Base-by-base conservation (phyloP, 768 basidiomycete genomes). In the Lentinula guzmanii region DNA sequence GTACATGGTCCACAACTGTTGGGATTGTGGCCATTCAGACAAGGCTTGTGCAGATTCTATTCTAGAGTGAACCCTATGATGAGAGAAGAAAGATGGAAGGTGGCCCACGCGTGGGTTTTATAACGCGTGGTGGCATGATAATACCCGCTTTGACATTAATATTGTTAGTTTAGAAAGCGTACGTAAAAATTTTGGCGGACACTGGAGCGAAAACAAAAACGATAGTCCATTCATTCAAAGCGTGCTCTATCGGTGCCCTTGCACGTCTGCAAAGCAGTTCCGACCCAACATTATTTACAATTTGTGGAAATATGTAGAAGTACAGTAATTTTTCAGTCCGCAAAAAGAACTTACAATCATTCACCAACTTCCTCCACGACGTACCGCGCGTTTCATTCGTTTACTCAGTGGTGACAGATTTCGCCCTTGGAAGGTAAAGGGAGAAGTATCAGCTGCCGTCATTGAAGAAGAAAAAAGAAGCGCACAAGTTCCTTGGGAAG, bases 401-500 rank as follows among this genome's bases (percentile, higher is more conserved):
- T 42, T 83, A 90, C 79, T 90, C 88, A 48, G 81, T 81, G 39
- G 88, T 90, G 61, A 90, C 88, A 63, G 88, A 90, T 71, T 90
- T 90, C 61, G 88, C 88, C 77, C 87, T 89, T 66, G 3, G 64
- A 41, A 31, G 28, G 48, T 37, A 52, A 39, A 52, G 52, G 53
- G 63, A 43, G 18, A 52, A 69, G 18, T 65, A 63, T 33, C 16
- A 64, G 18, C 31, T 50, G 58, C 18, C 61, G n/a, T 11, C 13
- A 48, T 24, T 5, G 6, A 61, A 50, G 57, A 58, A 41, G 58
- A 13, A 54, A 8, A 18, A 48, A 52, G 46, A 61, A 37, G 82
- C 91, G 68, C 70, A 92, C 89, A 98, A 78, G 80, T 98, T 98
- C 70, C 96, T 82, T 46, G 96, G 96, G 88, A 97, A 97, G 73